Percentiles rank a stretch among this genome's conserved stretches.
Conservation (phyloP, 2,329 filamentous ascomycete genomes). For the Cadophora gregata region DNA sequence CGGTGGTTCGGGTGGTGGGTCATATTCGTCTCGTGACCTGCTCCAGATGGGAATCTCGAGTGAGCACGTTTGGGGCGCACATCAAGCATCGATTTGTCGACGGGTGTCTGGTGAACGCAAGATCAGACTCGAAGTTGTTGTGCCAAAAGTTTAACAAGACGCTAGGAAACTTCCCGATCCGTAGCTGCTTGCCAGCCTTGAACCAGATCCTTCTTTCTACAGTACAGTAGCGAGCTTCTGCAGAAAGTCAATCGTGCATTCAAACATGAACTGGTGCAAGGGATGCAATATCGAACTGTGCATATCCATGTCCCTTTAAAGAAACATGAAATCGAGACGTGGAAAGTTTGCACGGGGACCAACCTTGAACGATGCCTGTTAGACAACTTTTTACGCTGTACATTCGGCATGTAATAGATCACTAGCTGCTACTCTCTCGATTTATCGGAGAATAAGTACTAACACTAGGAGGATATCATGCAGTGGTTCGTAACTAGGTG, state of each 20-base stretch:
- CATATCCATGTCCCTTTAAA: not conserved
- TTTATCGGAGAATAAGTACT: not conserved
- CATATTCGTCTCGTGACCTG: not conserved
- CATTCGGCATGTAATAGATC: not conserved
- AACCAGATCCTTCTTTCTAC: not conserved
- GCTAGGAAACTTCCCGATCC: not conserved
- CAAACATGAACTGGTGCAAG: not conserved
- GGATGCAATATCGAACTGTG: not conserved
- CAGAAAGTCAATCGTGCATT: not conserved
- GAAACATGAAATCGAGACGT: not conserved
- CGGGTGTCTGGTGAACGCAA: not conserved
- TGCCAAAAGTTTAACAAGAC: not conserved
- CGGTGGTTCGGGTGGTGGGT: not conserved
- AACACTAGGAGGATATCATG: not conserved
- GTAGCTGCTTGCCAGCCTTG: not conserved
- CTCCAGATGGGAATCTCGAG: not conserved
- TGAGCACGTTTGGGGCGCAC: slow-evolving; percentile 9
- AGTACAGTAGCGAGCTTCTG: not conserved
- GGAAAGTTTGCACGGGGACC: slow-evolving; percentile 3
- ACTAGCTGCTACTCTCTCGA: not conserved
- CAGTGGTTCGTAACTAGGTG: not conserved
- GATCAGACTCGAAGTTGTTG: not conserved
- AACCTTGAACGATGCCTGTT: not conserved
- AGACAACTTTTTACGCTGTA: not conserved
- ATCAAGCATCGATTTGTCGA: not conserved